Evolutionary conservation across 73 alveolate species (phyloP).

Genomic region (Paramecium octaurelia): DNA sequence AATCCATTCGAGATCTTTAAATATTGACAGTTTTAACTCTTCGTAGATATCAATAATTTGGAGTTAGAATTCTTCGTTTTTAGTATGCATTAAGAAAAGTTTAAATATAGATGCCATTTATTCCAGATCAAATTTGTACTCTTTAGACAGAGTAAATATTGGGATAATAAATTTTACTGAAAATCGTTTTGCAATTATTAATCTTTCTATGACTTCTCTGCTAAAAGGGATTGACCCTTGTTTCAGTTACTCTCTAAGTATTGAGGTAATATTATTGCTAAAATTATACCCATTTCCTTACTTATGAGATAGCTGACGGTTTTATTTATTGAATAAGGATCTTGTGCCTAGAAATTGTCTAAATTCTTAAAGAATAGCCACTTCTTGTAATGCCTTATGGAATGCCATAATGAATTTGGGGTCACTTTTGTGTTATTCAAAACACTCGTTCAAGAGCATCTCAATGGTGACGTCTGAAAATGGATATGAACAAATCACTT

Average conservation of each 20-base stretch:
- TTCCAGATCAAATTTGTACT: neutral
- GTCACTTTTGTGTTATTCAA: neutral
- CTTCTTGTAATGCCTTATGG: neutral
- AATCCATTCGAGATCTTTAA: neutral
- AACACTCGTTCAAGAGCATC: neutral
- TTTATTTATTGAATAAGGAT: neutral
- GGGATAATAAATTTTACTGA: neutral
- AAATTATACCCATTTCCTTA: neutral
- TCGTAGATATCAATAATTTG: neutral
- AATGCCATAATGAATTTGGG: neutral
- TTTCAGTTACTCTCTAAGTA: neutral
- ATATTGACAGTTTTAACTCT: neutral
- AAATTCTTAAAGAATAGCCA: neutral
- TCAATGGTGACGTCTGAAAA: neutral
- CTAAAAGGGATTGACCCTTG: neutral
- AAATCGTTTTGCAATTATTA: constrained; percentile 4
- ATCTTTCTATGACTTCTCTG: neutral
- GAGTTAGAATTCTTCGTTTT: neutral
- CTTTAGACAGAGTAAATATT: neutral
- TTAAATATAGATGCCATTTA: neutral
- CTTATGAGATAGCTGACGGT: neutral
- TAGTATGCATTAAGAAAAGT: neutral
- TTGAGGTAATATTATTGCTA: neutral
- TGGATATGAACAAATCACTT: neutral
- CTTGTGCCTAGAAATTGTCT: neutral